These are phyloP conservation scores for Citrus australasica DNA, from an alignment of 345 rosid species.

Conservation along the genomic window DNA sequence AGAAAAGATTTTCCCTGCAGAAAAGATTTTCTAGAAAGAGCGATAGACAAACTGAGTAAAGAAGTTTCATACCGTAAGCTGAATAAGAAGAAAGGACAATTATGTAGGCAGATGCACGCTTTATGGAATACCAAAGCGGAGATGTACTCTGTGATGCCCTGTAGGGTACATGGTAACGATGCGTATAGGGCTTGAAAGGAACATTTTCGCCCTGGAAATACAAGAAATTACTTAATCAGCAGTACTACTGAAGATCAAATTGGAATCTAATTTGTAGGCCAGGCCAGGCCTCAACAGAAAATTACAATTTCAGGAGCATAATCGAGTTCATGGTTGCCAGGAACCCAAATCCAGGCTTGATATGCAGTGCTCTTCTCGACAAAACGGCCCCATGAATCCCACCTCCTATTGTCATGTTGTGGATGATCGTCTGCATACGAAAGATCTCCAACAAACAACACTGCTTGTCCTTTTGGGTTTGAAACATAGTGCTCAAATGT, in stretches of 20 bases:
- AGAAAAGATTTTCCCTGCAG: no score
- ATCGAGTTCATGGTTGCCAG: constrained; percentile 40
- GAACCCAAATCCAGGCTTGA: constrained; percentile 42
- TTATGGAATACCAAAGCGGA: constrained; percentile 39
- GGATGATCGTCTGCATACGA: constrained; percentile 35
- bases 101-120: constrained; percentile 32
- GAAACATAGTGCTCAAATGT: constrained; percentile 27
- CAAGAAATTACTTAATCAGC: neutral
- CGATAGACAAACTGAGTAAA: neutral
- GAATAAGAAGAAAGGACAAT: constrained; percentile 41
- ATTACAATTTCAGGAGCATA: constrained; percentile 30
- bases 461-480: constrained; percentile 22
- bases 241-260: neutral
- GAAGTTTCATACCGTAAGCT: constrained; percentile 24
- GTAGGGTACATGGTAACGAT: constrained; percentile 27
- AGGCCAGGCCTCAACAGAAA: neutral
- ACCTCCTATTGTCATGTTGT: constrained; percentile 25
- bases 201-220: constrained; percentile 22
- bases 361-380: constrained; percentile 34
- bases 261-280: neutral
- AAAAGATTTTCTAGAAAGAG: neutral
- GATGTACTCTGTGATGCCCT: constrained; percentile 32
- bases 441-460: constrained; percentile 35
- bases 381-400: constrained; percentile 42
- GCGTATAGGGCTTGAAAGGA: constrained; percentile 29